phyloP scores from a whole-genome alignment of 805 yeast species.

The Cyberlindnera nakhonratchasimensis region DNA sequence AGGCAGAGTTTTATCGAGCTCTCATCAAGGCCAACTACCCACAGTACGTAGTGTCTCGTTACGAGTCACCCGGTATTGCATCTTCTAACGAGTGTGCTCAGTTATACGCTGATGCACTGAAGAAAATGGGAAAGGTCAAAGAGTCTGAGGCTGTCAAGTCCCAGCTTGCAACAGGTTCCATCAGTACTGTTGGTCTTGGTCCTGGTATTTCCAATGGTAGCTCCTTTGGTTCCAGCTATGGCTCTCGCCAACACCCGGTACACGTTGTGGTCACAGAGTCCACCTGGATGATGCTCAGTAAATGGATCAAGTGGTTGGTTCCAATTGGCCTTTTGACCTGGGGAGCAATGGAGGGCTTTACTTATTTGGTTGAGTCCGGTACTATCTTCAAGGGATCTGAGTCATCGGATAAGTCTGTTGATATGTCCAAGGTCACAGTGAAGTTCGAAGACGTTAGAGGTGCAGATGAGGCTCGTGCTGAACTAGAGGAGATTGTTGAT shows the following conservation, averaged over 20 bases:
- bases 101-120: constrained; percentile 77
- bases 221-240: constrained; percentile 34
- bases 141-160: constrained; percentile 57
- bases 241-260: constrained; percentile 76
- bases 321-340: constrained; percentile 78
- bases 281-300: constrained; percentile 68
- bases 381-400: constrained; percentile 74
- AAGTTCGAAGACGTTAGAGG: constrained; percentile 93
- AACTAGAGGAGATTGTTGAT: constrained; percentile 96
- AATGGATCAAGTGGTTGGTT: constrained; percentile 86
- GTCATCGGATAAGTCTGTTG: constrained; percentile 73
- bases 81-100: constrained; percentile 73
- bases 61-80: constrained; percentile 92
- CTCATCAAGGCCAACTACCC: constrained; percentile 82
- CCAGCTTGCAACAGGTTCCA: constrained; percentile 40
- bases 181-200: constrained; percentile 13
- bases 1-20: constrained; percentile 78
- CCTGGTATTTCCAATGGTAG: constrained; percentile 4
- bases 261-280: constrained; percentile 93
- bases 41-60: constrained; percentile 92
- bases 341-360: constrained; percentile 75
- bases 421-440: constrained; percentile 80
- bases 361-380: constrained; percentile 77
- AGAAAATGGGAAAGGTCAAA: constrained; percentile 68
- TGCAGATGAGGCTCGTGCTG: constrained; percentile 97